phyloP scores from a whole-genome alignment of 495 filamentous ascomycete species.

The Penicillium verhagenii region DNA sequence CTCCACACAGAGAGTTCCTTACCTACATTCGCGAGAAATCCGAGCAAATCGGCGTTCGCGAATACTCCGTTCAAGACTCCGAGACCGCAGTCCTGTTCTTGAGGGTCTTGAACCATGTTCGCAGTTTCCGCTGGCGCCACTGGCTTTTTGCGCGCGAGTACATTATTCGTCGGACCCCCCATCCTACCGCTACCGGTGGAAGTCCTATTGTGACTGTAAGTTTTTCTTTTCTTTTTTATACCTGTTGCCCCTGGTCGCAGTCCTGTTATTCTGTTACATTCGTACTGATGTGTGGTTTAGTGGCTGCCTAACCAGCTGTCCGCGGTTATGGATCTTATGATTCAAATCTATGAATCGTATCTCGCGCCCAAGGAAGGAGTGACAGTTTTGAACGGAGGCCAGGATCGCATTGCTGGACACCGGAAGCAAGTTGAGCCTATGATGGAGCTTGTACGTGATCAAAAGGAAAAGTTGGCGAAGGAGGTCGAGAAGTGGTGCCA shows the following conservation, averaged over 20 bases:
- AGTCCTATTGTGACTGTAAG: slow-evolving; percentile 82
- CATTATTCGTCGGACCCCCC: slow-evolving; percentile 76
- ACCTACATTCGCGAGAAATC: slow-evolving; percentile 62
- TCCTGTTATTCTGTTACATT: no score
- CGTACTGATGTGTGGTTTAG: slow-evolving; percentile 27
- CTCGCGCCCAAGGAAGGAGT: slow-evolving; percentile 43
- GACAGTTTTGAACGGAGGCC: slow-evolving; percentile 21
- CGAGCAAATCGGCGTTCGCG: slow-evolving; percentile 54
- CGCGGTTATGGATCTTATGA: slow-evolving; percentile 75
- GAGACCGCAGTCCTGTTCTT: slow-evolving; percentile 64
- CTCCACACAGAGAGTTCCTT: slow-evolving; percentile 82
- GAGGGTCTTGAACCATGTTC: slow-evolving; percentile 72
- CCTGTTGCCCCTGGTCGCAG: no score
- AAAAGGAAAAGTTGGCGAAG: slow-evolving; percentile 66
- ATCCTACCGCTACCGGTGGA: slow-evolving; percentile 87
- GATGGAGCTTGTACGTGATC: slow-evolving; percentile 67
- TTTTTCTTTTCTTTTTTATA: slow-evolving; percentile 1
- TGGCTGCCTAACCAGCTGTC: slow-evolving; percentile 86
- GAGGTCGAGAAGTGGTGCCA: slow-evolving; percentile 81
- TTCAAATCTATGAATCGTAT: slow-evolving; percentile 53
- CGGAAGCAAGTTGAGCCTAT: slow-evolving; percentile 56
- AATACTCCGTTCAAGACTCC: slow-evolving; percentile 58
- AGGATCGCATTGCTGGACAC: slow-evolving; percentile 32
- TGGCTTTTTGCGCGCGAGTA: slow-evolving; percentile 97
- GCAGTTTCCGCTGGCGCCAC: slow-evolving; percentile 89